phyloP scores from a whole-genome alignment of 768 basidiomycete species.

The Mycena pura region DNA sequence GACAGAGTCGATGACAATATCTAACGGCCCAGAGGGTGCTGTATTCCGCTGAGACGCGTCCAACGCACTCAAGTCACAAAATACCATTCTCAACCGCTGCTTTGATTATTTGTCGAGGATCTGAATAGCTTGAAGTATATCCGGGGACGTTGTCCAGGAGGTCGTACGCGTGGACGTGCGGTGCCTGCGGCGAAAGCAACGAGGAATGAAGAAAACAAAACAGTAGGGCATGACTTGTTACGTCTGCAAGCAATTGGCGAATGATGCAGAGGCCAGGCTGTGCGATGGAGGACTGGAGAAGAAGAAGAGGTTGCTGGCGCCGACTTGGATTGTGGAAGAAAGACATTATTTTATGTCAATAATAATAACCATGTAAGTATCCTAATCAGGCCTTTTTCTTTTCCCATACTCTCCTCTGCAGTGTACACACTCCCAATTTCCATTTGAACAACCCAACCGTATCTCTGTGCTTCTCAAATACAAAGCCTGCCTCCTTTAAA shows the following conservation, averaged over 20 bases:
- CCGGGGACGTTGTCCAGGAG: conserved; percentile 58
- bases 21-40: conserved; percentile 56
- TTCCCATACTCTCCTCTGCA: conserved; percentile 58
- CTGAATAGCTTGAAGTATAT: conserved; percentile 48
- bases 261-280: conserved; percentile 66
- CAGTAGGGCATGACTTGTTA: conserved; percentile 44
- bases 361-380: conserved; percentile 6
- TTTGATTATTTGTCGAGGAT: conserved; percentile 47
- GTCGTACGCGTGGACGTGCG: conserved; percentile 50
- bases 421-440: conserved; percentile 52
- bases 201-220: conserved; percentile 67
- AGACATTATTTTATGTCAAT: conserved; percentile 12
- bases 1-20: conserved; percentile 74
- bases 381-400: conserved; percentile 27
- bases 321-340: conserved; percentile 22
- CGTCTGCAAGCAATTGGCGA: conserved; percentile 46
- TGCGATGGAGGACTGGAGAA: conserved; percentile 65
- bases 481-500: conserved; percentile 57
- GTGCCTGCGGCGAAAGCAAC: conserved; percentile 42
- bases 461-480: conserved; percentile 47
- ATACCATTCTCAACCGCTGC: conserved; percentile 49
- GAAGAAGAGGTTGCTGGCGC: conserved; percentile 49
- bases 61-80: conserved; percentile 5
- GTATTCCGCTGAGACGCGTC: conserved; percentile 15
- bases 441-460: conserved; percentile 64